Percentiles rank a stretch among this genome's conserved stretches.
phyloP scores from a whole-genome alignment of 495 filamentous ascomycete species.

The Penicillium odoratum region DNA sequence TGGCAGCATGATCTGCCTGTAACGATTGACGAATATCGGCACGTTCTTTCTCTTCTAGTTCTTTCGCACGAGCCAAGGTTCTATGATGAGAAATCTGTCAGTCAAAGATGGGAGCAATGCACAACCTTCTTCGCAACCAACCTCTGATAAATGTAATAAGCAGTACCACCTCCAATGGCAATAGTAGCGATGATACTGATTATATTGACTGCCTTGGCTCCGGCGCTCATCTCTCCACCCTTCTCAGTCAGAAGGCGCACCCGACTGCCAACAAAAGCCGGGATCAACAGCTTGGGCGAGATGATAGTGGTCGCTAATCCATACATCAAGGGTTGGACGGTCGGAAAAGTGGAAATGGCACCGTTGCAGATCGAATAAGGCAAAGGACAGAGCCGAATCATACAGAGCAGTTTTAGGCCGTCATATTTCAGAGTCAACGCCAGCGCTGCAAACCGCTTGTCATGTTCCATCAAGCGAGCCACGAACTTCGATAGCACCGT shows the following conservation, averaged over 20 bases:
- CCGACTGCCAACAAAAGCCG: conserved; percentile 83
- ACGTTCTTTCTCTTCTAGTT: conserved; percentile 82
- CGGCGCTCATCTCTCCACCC: conserved; percentile 55
- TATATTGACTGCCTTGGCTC: conserved; percentile 70
- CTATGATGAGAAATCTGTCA: conserved; percentile 27
- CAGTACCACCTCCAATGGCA: conserved; percentile 70
- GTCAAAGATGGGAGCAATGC: neutral
- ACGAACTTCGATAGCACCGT: conserved; percentile 77
- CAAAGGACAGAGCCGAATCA: conserved; percentile 90
- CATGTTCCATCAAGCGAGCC: conserved; percentile 72
- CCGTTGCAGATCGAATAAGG: conserved; percentile 96
- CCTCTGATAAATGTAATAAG: conserved; percentile 81
- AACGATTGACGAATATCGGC: conserved; percentile 45
- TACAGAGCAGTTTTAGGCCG: conserved; percentile 82
- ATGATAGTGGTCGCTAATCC: conserved; percentile 75
- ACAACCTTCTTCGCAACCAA: conserved; percentile 13
- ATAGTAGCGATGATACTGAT: conserved; percentile 71
- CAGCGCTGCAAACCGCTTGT: conserved; percentile 74
- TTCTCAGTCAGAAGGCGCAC: conserved; percentile 68
- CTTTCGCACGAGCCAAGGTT: conserved; percentile 78
- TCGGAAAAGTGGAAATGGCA: conserved; percentile 89
- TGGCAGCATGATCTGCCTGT: conserved; percentile 40
- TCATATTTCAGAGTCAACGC: conserved; percentile 72
- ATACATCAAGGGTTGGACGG: conserved; percentile 74
- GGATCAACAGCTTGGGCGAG: conserved; percentile 84